Conservation (phyloP, 2,329 filamentous ascomycete genomes). For the Cercospora sp. region DNA sequence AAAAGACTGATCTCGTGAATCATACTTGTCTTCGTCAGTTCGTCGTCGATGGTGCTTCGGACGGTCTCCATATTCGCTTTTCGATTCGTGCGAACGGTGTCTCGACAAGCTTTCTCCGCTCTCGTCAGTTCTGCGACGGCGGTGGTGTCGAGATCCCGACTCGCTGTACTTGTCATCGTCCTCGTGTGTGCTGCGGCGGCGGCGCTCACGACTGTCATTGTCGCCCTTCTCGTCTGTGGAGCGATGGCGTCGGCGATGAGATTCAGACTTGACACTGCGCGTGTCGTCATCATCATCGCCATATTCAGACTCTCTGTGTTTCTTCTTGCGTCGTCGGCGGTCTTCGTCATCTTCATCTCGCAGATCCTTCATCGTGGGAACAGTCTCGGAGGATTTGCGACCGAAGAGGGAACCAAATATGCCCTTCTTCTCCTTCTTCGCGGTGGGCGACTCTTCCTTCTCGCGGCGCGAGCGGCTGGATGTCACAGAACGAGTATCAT, state of each 20-base stretch:
- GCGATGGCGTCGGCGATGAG: slow-evolving; percentile 24
- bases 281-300: slow-evolving; percentile 26
- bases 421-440: slow-evolving; percentile 46
- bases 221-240: slow-evolving; percentile 25
- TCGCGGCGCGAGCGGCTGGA: slow-evolving; percentile 44
- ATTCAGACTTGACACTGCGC: slow-evolving; percentile 30
- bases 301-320: slow-evolving; percentile 42
- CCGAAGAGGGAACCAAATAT: slow-evolving; percentile 50
- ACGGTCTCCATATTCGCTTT: slow-evolving; percentile 26
- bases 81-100: slow-evolving; percentile 22
- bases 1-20: slow-evolving; percentile 56
- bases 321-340: slow-evolving; percentile 48
- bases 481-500: slow-evolving; percentile 45
- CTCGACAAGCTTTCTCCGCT: slow-evolving; percentile 25
- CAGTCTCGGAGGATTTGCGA: slow-evolving; percentile 43
- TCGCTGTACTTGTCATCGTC: slow-evolving; percentile 32
- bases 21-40: slow-evolving; percentile 29
- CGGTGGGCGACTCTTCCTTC: slow-evolving; percentile 39
- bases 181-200: slow-evolving; percentile 27
- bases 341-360: slow-evolving; percentile 45
- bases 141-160: slow-evolving; percentile 30
- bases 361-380: slow-evolving; percentile 22
- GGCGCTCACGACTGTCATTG: slow-evolving; percentile 30
- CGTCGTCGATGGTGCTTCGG: slow-evolving; percentile 26
- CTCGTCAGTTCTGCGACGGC: slow-evolving; percentile 30